These are phyloP conservation scores for Friedmanniomyces simplex DNA, from an alignment of 495 filamentous ascomycete species.

Conservation along the genomic window DNA sequence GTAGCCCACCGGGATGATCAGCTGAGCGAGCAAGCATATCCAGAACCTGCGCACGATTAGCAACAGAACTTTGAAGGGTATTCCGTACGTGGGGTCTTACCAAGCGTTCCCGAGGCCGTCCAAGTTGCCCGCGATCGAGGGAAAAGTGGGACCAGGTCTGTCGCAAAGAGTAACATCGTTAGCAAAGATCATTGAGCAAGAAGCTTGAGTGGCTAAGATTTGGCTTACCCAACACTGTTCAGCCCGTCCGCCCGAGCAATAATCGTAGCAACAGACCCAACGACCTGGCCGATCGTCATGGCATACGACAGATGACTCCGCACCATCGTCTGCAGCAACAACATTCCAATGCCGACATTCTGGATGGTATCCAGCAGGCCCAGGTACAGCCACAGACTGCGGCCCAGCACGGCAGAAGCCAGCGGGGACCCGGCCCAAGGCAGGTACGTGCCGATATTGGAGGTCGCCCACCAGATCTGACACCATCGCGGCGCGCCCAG, in stretches of 20 bases:
- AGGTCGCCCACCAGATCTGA: conserved; percentile 55
- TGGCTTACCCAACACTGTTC: conserved; percentile 37
- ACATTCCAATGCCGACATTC: conserved; percentile 53
- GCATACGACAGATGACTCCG: conserved; percentile 48
- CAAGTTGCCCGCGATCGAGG: conserved; percentile 40
- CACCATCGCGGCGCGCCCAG: conserved; percentile 54
- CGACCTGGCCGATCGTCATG: conserved; percentile 45
- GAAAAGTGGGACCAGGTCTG: conserved; percentile 50
- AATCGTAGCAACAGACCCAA: conserved; percentile 48
- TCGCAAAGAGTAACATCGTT: too few species aligned
- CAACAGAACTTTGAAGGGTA: neutral
- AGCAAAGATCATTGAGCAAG: too few species aligned
- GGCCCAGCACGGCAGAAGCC: conserved; percentile 41
- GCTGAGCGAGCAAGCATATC: conserved; percentile 51
- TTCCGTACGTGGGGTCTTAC: neutral
- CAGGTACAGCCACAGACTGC: conserved; percentile 55
- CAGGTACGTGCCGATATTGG: conserved; percentile 46
- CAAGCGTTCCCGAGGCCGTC: conserved; percentile 44
- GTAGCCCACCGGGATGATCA: conserved; percentile 55
- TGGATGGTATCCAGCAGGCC: conserved; percentile 54
- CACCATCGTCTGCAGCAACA: conserved; percentile 52
- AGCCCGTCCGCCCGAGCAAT: conserved; percentile 48
- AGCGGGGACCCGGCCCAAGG: conserved; percentile 46
- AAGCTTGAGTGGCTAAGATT: too few species aligned
- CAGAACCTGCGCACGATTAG: conserved; percentile 41